Conservation (phyloP, 306 rosid species). For the Cucurbita moschata region DNA sequence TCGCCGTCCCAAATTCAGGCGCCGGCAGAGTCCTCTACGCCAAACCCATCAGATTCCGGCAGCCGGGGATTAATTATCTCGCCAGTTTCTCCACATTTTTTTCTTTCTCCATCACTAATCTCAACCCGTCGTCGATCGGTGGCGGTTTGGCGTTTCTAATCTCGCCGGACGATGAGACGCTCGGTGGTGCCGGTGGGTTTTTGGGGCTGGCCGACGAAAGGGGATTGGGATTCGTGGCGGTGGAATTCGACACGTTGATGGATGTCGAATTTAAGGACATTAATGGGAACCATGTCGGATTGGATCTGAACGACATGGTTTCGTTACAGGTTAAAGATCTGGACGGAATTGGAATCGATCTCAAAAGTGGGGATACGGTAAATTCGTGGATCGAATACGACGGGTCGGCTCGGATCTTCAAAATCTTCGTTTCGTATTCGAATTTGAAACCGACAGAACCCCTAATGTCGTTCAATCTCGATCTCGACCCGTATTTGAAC, state of each 20-base stretch:
- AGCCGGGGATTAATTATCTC: constrained; percentile 21
- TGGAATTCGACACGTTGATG: constrained; percentile 85
- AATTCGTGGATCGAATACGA: constrained; percentile 84
- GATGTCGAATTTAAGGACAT: constrained; percentile 80
- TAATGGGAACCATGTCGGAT: constrained; percentile 89
- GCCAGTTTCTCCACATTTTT: constrained; percentile 77
- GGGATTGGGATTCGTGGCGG: constrained; percentile 44
- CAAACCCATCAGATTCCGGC: constrained; percentile 56
- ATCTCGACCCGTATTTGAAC: constrained; percentile 44
- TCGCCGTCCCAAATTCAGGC: constrained; percentile 74
- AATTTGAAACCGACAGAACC: constrained; percentile 78
- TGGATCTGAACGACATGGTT: constrained; percentile 70
- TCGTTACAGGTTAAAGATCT: constrained; percentile 46
- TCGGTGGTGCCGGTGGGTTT: constrained; percentile 72
- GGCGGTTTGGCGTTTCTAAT: constrained; percentile 81
- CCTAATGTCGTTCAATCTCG: constrained; percentile 41
- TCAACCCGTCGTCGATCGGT: constrained; percentile 87
- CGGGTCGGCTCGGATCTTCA: constrained; percentile 37
- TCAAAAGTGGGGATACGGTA: constrained; percentile 68
- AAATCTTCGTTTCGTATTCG: constrained; percentile 69
- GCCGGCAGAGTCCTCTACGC: constrained; percentile 67
- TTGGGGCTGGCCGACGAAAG: constrained; percentile 35
- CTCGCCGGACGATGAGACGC: constrained; percentile 36
- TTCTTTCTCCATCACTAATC: constrained; percentile 57
- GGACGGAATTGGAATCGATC: constrained; percentile 45